phyloP scores from a whole-genome alignment of 2,329 filamentous ascomycete species.

The Sordariomycetes sp. region DNA sequence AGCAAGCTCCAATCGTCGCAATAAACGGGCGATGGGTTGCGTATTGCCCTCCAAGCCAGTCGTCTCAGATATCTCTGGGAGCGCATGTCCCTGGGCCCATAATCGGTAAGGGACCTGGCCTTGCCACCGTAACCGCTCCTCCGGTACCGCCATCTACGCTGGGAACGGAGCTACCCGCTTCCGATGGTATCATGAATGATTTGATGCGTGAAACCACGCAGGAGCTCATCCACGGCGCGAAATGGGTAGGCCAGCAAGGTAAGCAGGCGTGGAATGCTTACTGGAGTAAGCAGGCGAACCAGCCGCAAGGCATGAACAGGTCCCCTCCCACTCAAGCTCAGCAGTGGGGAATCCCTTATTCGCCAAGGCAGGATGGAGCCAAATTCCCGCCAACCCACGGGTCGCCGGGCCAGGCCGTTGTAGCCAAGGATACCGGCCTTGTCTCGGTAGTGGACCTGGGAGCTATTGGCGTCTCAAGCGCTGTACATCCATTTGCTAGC shows the following conservation, averaged over 20 bases:
- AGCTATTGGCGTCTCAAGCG: constrained; percentile 34
- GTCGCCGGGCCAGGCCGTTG: constrained; percentile 33
- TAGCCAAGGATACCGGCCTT: constrained; percentile 54
- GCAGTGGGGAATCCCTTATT: constrained; percentile 30
- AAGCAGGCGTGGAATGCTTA: constrained; percentile 70
- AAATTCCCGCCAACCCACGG: constrained; percentile 70
- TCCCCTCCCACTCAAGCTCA: constrained; percentile 28
- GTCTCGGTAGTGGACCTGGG: constrained; percentile 65
- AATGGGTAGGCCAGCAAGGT: constrained; percentile 66
- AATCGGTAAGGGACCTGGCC: constrained; percentile 39
- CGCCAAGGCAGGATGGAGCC: constrained; percentile 29
- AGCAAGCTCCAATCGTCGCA: constrained; percentile 50
- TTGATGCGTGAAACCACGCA: constrained; percentile 70
- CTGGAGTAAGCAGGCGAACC: constrained; percentile 47
- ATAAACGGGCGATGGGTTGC: constrained; percentile 65
- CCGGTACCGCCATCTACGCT: constrained; percentile 54
- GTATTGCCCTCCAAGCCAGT: constrained; percentile 60
- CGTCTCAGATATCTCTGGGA: constrained; percentile 56
- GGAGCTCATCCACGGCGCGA: constrained; percentile 60
- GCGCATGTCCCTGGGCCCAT: constrained; percentile 47
- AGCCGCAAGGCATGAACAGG: constrained; percentile 26
- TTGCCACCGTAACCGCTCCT: constrained; percentile 51
- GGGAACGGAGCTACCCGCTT: constrained; percentile 57
- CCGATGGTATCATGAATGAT: constrained; percentile 60
- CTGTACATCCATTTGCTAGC: constrained; percentile 52